These are phyloP conservation scores for Populus hybrid DNA, from an alignment of 441 rosid species.

Conservation along the genomic window DNA sequence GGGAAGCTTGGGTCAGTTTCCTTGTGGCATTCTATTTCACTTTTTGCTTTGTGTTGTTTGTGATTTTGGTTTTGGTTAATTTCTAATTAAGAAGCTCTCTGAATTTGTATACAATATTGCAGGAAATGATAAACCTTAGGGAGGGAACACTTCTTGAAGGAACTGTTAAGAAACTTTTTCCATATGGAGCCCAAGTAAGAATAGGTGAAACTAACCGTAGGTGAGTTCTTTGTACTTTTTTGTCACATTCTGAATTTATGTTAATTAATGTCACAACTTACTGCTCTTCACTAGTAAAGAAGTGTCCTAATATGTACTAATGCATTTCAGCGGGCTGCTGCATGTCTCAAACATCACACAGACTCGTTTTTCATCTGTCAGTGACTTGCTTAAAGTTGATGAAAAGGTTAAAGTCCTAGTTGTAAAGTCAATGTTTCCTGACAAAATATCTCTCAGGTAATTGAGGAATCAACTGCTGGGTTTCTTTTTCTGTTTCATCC, in stretches of 20 bases:
- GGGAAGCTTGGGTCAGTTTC: slow-evolving; percentile 73
- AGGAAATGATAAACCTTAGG: slow-evolving; percentile 72
- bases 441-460: slow-evolving; percentile 86
- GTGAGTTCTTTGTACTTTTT: slow-evolving; percentile 32
- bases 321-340: slow-evolving; percentile 66
- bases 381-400: slow-evolving; percentile 60
- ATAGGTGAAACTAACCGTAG: slow-evolving; percentile 80
- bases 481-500: background rate
- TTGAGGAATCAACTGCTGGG: background rate
- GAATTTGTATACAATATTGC: slow-evolving; percentile 23
- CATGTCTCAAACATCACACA: slow-evolving; percentile 79
- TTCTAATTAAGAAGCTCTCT: slow-evolving; percentile 4
- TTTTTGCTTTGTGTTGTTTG: background rate
- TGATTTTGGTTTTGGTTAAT: background rate
- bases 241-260: background rate
- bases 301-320: slow-evolving; percentile 10
- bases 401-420: slow-evolving; percentile 79
- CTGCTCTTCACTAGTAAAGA: background rate
- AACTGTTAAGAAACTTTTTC: slow-evolving; percentile 64
- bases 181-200: slow-evolving; percentile 89
- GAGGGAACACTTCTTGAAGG: slow-evolving; percentile 93
- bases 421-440: slow-evolving; percentile 70
- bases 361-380: slow-evolving; percentile 48
- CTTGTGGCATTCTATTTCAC: background rate
- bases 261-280: background rate